Evolutionary conservation across 768 basidiomycete genomes (phyloP).

Genomic region (Suillus weaverae): DNA sequence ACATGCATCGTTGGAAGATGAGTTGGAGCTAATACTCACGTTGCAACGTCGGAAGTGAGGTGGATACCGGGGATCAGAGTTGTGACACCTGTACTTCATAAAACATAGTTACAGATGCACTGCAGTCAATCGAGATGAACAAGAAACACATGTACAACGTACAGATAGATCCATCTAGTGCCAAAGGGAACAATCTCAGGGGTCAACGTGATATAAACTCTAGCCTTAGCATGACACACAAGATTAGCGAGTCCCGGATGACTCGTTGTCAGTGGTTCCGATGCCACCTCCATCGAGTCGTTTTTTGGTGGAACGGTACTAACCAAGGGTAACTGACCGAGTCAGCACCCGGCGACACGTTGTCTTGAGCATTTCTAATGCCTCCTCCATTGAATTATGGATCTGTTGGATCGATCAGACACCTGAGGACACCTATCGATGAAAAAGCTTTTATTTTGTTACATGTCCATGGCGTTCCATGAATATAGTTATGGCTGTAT

Average conservation of each 20-base stretch:
- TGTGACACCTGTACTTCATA: neutral
- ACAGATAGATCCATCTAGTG: neutral
- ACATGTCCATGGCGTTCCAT: neutral
- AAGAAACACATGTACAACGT: neutral
- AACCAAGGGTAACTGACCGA: neutral
- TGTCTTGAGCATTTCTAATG: neutral
- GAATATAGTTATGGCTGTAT: neutral
- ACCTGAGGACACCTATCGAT: neutral
- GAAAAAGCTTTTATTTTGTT: neutral
- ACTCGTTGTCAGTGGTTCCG: neutral
- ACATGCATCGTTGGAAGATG: neutral
- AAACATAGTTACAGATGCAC: neutral
- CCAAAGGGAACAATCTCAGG: neutral
- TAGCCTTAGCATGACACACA: neutral
- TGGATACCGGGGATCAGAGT: neutral
- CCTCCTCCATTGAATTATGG: neutral
- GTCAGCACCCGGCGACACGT: neutral
- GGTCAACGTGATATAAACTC: neutral
- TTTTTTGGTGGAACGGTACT: neutral
- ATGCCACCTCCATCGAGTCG: neutral
- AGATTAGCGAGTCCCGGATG: neutral
- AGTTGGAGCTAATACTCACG: neutral
- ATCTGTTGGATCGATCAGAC: too few relatives aligned
- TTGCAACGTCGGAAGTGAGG: neutral
- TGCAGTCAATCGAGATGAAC: too few relatives aligned